Evolutionary conservation across 1,139 yeast genomes (phyloP), one percentile per base, ranked within the genome.

Genomic region (Sugiyamaella castrensis): DNA sequence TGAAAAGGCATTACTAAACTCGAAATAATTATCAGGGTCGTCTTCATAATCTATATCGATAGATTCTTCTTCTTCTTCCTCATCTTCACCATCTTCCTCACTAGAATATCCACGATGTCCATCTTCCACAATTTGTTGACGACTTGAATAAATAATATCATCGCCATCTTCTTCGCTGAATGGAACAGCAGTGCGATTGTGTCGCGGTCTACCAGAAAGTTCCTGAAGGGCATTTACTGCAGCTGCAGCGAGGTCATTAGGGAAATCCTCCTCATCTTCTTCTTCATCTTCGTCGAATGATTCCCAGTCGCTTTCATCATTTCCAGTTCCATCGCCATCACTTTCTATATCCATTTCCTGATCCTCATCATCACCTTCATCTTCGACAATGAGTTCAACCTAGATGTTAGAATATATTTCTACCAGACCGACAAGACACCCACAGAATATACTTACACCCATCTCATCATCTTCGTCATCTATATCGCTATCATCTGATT

Each of bases 271-370:
- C 27, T 47, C 46, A 30, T 55, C 56, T 16, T 56, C 65, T 10
- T 58, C 69, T 9, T 59, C 60, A 19, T 59, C 67, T 29, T 62
- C 67, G 26, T 58, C 66, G 44, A 53, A 57, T 1, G 60, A 57
- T 37, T 59, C 67, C 58, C 61, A 61, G 26, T 55, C 65, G 39
- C 56, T 53, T 9, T 59, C 60, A 40, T 53, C 64, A 11, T 60
- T 63, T 11, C 64, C 31, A 11, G 36, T 37, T 30, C 19, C 45
- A 19, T 62, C 71, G 27, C 64, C 68, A 29, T 67, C 73, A 33
- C 67, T 65, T 32, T 60, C 65, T 29, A 64, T 72, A 11, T 69
- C 74, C 13, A 64, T 71, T 2, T 64, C 73, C 36, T 64, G 71
- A 6, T 67, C 72, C 2, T 65, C 70, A 8, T 50, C 59, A 31